These are phyloP conservation scores for Phytophthora citrophthora DNA, from an alignment of 352 stramenopile genomes.

Conservation along the genomic window DNA sequence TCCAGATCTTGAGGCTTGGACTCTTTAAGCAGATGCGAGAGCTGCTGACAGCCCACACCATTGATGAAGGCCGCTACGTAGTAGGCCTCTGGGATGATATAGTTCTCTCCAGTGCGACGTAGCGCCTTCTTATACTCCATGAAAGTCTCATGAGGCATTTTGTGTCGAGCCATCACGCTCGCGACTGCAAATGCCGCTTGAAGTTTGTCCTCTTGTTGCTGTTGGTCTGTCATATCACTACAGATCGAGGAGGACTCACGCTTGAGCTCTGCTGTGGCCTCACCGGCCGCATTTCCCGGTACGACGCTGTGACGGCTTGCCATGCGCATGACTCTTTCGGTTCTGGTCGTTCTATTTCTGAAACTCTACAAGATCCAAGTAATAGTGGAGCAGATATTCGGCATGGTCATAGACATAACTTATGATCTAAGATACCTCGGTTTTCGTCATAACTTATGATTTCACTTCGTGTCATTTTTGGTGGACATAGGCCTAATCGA, in stretches of 20 bases:
- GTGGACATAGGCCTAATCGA: too few species aligned
- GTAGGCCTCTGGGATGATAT: slow-evolving; percentile 28
- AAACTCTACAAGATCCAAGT: too few species aligned
- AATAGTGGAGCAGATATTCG: too few species aligned
- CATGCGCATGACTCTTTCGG: slow-evolving; percentile 16
- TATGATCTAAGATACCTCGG: too few species aligned
- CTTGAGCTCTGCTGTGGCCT: slow-evolving; percentile 28
- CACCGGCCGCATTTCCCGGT: slow-evolving; percentile 6
- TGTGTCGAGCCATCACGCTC: slow-evolving; percentile 20
- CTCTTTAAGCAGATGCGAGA: slow-evolving; percentile 18
- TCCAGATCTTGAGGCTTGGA: slow-evolving; percentile 29
- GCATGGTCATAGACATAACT: too few species aligned
- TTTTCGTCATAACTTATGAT: too few species aligned
- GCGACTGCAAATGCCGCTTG: slow-evolving; percentile 29
- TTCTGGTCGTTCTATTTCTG: too few species aligned
- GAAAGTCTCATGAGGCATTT: slow-evolving; percentile 30
- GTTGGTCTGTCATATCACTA: slow-evolving; percentile 13
- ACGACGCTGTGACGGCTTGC: slow-evolving; percentile 20
- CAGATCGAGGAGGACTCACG: slow-evolving; percentile 10
- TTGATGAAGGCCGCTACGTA: slow-evolving; percentile 40
- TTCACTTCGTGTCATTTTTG: too few species aligned
- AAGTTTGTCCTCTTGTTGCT: slow-evolving; percentile 18
- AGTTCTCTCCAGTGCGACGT: slow-evolving; percentile 16
- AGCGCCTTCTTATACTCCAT: slow-evolving; percentile 34
- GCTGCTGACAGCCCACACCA: slow-evolving; percentile 20